phyloP scores from a whole-genome alignment of 495 filamentous ascomycete species.

The Trichoderma reesei region DNA sequence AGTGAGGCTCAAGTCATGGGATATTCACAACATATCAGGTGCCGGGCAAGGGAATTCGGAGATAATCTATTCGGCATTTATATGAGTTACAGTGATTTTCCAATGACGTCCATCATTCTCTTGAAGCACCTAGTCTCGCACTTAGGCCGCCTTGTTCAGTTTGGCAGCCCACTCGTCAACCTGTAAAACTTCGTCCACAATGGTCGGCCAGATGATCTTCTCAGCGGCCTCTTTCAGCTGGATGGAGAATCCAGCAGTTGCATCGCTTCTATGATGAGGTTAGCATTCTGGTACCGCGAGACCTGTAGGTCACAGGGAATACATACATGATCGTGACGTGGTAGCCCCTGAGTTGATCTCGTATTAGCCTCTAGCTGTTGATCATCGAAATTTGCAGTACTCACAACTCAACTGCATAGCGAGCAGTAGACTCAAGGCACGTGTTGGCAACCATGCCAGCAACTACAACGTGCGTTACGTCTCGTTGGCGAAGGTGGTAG shows the following conservation, averaged over 20 bases:
- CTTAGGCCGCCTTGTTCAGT: not conserved
- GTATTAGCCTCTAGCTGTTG: too few species aligned
- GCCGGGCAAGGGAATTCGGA: too few species aligned
- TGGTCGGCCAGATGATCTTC: not conserved
- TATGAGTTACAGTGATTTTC: too few species aligned
- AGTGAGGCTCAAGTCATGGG: not conserved
- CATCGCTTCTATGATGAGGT: not conserved
- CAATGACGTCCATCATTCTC: too few species aligned
- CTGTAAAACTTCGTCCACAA: not conserved
- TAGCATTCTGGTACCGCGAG: not conserved
- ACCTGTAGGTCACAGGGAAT: not conserved
- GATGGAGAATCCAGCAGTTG: not conserved
- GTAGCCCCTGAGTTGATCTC: not conserved
- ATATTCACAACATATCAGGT: not conserved
- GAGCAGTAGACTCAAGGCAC: constrained; percentile 18
- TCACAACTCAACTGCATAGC: constrained; percentile 13
- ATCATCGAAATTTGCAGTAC: not conserved
- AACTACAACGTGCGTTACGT: constrained; percentile 17
- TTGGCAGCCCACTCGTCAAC: not conserved
- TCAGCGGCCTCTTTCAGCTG: not conserved
- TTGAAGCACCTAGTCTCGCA: not conserved
- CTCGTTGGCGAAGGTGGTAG: constrained; percentile 20
- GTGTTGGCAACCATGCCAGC: constrained; percentile 18
- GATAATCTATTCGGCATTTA: too few species aligned
- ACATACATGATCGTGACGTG: not conserved